phyloP scores from a whole-genome alignment of 2,329 filamentous ascomycete species.

The Fusarium oligoseptatum region DNA sequence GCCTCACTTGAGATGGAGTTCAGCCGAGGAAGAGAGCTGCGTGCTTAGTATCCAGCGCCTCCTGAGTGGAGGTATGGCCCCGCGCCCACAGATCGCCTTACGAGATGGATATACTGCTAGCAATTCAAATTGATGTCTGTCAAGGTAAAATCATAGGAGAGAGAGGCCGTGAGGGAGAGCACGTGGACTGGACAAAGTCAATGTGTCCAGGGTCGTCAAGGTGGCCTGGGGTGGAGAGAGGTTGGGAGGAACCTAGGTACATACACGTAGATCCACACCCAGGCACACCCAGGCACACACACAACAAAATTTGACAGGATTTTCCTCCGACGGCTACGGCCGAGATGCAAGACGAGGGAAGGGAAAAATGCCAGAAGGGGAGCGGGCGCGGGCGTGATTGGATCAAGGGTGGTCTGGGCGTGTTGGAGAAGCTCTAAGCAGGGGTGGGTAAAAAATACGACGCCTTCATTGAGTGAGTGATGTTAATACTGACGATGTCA shows the following conservation, averaged over 20 bases:
- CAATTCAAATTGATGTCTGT: background rate
- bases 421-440: constrained; percentile 34
- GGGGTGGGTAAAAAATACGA: constrained; percentile 15
- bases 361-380: background rate
- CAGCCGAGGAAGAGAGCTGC: constrained; percentile 13
- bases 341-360: constrained; percentile 31
- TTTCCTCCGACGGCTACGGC: constrained; percentile 36
- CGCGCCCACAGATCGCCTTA: background rate
- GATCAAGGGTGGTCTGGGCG: background rate
- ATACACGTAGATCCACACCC: background rate
- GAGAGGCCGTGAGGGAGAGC: background rate
- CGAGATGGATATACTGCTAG: background rate
- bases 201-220: background rate
- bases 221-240: background rate
- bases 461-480: background rate
- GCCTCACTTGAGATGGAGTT: background rate
- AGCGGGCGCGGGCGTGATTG: constrained; percentile 26
- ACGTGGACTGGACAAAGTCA: constrained; percentile 1
- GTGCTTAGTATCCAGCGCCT: constrained; percentile 6
- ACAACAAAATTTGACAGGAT: background rate
- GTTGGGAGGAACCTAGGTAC: background rate
- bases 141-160: background rate
- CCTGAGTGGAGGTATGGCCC: constrained; percentile 8
- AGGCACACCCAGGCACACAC: background rate
- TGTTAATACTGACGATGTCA: background rate